phyloP scores from a whole-genome alignment of 1,284 basidiomycete genomes.

The Phaffia rhodozyma region DNA sequence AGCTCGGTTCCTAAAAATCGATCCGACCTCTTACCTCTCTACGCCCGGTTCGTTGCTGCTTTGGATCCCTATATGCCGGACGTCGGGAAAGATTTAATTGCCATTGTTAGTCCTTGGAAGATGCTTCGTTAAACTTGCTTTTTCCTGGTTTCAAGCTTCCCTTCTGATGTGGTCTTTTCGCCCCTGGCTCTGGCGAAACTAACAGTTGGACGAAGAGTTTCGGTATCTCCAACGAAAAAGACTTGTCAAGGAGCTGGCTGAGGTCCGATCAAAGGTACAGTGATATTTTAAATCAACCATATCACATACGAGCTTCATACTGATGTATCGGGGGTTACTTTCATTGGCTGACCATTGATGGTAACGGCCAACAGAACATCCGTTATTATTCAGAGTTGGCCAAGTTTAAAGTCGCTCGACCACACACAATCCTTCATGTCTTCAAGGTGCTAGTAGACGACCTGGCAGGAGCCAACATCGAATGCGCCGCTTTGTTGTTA shows the following conservation, averaged over 20 bases:
- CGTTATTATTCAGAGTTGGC: slow-evolving; percentile 82
- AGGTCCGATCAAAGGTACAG: slow-evolving; percentile 66
- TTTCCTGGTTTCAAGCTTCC: neutral
- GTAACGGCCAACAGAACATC: slow-evolving; percentile 51
- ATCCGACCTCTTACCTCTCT: slow-evolving; percentile 84
- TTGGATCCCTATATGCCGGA: slow-evolving; percentile 90
- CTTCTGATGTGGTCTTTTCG: neutral
- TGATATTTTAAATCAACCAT: neutral
- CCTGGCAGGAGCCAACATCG: slow-evolving; percentile 81
- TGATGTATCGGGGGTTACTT: neutral
- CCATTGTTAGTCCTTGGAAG: slow-evolving; percentile 46
- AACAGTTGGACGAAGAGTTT: slow-evolving; percentile 88
- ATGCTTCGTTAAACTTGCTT: slow-evolving; percentile 8
- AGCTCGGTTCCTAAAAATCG: slow-evolving; percentile 75
- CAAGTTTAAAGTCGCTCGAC: slow-evolving; percentile 87
- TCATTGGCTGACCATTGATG: neutral
- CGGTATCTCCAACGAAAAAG: slow-evolving; percentile 92
- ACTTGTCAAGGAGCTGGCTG: slow-evolving; percentile 73
- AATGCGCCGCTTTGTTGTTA: slow-evolving; percentile 79
- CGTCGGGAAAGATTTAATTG: slow-evolving; percentile 67
- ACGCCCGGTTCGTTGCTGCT: slow-evolving; percentile 77
- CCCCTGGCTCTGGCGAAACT: neutral
- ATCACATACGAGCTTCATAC: neutral
- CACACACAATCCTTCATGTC: slow-evolving; percentile 84
- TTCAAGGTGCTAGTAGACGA: slow-evolving; percentile 96